Conservation (phyloP, 2,329 filamentous ascomycete genomes). For the Ilyonectria destructans region DNA sequence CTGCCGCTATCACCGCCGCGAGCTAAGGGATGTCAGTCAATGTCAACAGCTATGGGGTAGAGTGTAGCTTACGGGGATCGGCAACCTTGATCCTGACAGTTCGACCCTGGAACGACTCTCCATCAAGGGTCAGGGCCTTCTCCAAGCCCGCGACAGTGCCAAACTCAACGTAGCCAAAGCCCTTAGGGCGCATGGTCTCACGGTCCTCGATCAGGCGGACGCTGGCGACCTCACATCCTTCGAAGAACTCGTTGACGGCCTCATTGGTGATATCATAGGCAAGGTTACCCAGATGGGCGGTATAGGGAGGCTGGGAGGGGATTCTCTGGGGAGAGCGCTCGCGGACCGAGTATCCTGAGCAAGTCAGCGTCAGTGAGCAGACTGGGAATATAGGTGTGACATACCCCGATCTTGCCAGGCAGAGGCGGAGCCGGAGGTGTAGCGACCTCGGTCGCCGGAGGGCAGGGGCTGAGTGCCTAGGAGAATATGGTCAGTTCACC, state of each 20-base stretch:
- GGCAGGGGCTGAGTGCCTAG: constrained; percentile 73
- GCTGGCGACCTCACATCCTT: constrained; percentile 87
- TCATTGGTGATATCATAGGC: constrained; percentile 93
- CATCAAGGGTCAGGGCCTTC: constrained; percentile 88
- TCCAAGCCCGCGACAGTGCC: constrained; percentile 89
- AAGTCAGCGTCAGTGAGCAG: constrained; percentile 41
- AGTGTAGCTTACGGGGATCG: constrained; percentile 85
- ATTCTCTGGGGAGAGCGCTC: constrained; percentile 82
- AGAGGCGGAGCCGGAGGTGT: constrained; percentile 55
- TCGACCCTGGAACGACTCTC: constrained; percentile 87
- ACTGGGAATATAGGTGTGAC: constrained; percentile 31
- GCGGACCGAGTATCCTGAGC: constrained; percentile 72
- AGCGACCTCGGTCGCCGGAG: constrained; percentile 62
- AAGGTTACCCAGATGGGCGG: constrained; percentile 95
- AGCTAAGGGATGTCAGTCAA: constrained; percentile 71
- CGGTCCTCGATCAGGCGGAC: constrained; percentile 98
- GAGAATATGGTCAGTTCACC: constrained; percentile 45
- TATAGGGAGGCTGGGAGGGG: constrained; percentile 93
- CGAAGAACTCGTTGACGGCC: constrained; percentile 89
- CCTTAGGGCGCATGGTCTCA: constrained; percentile 93
- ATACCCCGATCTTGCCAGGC: constrained; percentile 64
- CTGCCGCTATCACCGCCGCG: constrained; percentile 80
- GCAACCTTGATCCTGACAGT: constrained; percentile 95
- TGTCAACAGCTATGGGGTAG: not conserved
- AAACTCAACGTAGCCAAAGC: constrained; percentile 98